These are phyloP conservation scores for Ulota crispa DNA, from an alignment of 225 moss, liverwort and hornwort species.

Conservation along the genomic window DNA sequence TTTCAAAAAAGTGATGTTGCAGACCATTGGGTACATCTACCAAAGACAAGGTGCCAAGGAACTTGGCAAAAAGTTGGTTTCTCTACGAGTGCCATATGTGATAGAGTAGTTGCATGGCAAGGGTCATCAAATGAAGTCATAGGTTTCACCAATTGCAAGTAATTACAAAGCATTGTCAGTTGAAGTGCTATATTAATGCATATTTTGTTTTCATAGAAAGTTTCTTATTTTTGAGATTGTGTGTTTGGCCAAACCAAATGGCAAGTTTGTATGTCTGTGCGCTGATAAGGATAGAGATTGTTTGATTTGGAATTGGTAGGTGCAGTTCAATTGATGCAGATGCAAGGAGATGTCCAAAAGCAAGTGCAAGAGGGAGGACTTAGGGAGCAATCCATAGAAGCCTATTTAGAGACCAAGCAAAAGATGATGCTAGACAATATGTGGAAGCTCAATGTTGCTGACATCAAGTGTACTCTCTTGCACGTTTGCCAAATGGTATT, in stretches of 20 bases:
- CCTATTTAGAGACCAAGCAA: slow-evolving; percentile 64
- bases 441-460: slow-evolving; percentile 94
- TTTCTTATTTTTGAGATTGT: background rate
- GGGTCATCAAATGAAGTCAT: slow-evolving; percentile 80
- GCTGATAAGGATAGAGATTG: background rate
- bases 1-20: slow-evolving; percentile 74
- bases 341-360: slow-evolving; percentile 76
- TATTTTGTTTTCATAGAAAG: background rate
- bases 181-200: background rate
- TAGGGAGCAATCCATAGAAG: slow-evolving; percentile 50
- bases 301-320: slow-evolving; percentile 38
- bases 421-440: slow-evolving; percentile 67
- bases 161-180: background rate
- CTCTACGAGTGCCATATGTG: slow-evolving; percentile 71
- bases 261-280: background rate
- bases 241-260: background rate
- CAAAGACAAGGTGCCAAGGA: slow-evolving; percentile 78
- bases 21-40: slow-evolving; percentile 88
- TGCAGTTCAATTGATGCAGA: slow-evolving; percentile 78
- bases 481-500: slow-evolving; percentile 80
- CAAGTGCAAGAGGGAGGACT: slow-evolving; percentile 50
- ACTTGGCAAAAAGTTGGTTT: slow-evolving; percentile 66
- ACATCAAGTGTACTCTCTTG: slow-evolving; percentile 80
- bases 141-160: slow-evolving; percentile 74
- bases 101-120: slow-evolving; percentile 86